Evolutionary conservation across 768 basidiomycete genomes (phyloP).

Genomic region (Tricholoma hemisulphureum): DNA sequence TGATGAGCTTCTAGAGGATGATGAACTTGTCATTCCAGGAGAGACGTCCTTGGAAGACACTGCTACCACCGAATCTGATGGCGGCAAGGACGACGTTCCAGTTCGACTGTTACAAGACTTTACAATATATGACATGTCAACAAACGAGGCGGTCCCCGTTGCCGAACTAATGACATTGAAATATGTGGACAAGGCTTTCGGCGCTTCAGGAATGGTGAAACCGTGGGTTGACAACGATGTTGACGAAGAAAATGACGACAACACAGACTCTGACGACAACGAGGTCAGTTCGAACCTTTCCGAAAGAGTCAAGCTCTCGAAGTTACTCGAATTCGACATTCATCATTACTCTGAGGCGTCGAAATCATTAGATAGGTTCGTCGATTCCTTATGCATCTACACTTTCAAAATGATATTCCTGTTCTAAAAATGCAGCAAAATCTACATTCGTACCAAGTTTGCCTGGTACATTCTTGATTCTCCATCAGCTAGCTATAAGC

Average conservation of each 20-base stretch:
- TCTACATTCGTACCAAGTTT: constrained; percentile 58
- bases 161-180: constrained; percentile 36
- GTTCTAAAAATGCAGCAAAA: constrained; percentile 42
- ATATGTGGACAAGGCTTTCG: constrained; percentile 24
- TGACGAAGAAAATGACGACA: constrained; percentile 33
- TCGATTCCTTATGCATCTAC: background rate
- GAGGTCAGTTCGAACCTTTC: constrained; percentile 8
- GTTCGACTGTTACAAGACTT: constrained; percentile 58
- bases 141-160: constrained; percentile 39
- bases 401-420: background rate
- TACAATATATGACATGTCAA: constrained; percentile 43
- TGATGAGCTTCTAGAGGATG: constrained; percentile 39
- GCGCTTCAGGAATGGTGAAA: constrained; percentile 42
- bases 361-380: constrained; percentile 47
- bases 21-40: constrained; percentile 40
- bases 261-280: constrained; percentile 28
- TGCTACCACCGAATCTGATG: constrained; percentile 16
- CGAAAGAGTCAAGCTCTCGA: constrained; percentile 37
- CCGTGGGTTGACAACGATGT: constrained; percentile 34
- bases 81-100: constrained; percentile 44
- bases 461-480: constrained; percentile 70
- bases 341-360: constrained; percentile 36
- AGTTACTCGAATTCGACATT: constrained; percentile 46
- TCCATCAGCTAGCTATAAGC: constrained; percentile 46
- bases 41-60: constrained; percentile 32